Percentiles rank a stretch among this genome's conserved stretches.
These are phyloP conservation scores for Amaranthus cruentus DNA, from an alignment of 148 eudicot genomes.

Conservation along the genomic window DNA sequence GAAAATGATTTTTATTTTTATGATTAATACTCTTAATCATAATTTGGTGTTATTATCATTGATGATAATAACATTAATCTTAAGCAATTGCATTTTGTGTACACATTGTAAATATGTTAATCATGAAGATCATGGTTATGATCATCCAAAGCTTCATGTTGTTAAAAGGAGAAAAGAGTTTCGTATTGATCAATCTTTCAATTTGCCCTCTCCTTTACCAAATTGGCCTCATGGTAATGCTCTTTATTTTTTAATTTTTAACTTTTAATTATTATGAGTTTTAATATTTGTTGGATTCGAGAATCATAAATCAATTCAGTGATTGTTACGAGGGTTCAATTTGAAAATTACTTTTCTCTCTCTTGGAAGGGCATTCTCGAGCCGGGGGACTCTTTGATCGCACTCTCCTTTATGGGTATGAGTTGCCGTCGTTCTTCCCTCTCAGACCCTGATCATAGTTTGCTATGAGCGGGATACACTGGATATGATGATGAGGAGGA, in stretches of 20 bases:
- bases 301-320: not conserved
- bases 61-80: not conserved
- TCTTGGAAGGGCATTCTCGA: too few relatives aligned
- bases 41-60: constrained; percentile 1
- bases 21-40: constrained; percentile 1
- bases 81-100: constrained; percentile 14
- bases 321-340: not conserved
- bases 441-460: too few relatives aligned
- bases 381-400: too few relatives aligned
- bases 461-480: too few relatives aligned
- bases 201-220: constrained; percentile 33
- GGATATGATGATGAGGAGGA: too few relatives aligned
- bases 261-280: not conserved
- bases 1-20: not conserved
- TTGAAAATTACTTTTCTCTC: not conserved
- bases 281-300: not conserved
- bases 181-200: constrained; percentile 23
- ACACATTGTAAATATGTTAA: not conserved
- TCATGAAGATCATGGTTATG: not conserved
- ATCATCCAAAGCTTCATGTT: constrained; percentile 12
- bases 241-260: not conserved
- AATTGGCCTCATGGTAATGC: constrained; percentile 28
- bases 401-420: too few relatives aligned
- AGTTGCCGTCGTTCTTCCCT: too few relatives aligned
- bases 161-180: constrained; percentile 13